phyloP scores from a whole-genome alignment of 441 rosid species.

The Rhodomyrtus psidioides region DNA sequence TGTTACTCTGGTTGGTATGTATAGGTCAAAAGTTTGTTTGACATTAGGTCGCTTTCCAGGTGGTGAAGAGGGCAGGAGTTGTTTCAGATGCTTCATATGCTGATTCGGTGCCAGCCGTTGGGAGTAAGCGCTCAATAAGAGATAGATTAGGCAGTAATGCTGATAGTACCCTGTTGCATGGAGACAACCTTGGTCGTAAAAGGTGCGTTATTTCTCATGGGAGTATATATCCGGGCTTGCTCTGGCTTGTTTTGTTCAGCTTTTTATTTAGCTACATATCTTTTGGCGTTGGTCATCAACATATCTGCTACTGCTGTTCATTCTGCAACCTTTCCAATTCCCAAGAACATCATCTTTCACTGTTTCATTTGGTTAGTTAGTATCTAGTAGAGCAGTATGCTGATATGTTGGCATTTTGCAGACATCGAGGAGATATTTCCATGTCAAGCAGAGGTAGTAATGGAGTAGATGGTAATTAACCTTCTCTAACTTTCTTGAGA shows the following conservation, averaged over 20 bases:
- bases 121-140: slow-evolving; percentile 69
- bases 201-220: slow-evolving; percentile 28
- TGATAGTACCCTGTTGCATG: slow-evolving; percentile 24
- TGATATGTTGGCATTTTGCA: slow-evolving; percentile 20
- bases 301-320: background rate
- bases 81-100: slow-evolving; percentile 23
- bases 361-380: background rate
- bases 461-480: slow-evolving; percentile 36
- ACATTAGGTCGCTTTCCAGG: slow-evolving; percentile 28
- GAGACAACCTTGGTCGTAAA: slow-evolving; percentile 33
- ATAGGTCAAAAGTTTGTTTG: background rate
- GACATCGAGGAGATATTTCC: slow-evolving; percentile 53
- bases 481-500: background rate
- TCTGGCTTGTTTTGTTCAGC: background rate
- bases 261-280: background rate
- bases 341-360: background rate
- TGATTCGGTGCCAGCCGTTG: slow-evolving; percentile 28
- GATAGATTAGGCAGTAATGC: slow-evolving; percentile 66
- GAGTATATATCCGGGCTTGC: background rate
- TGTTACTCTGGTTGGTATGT: background rate
- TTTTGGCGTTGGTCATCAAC: background rate
- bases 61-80: slow-evolving; percentile 59
- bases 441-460: slow-evolving; percentile 21
- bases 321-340: background rate
- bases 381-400: background rate